Conservation (phyloP, 805 yeast species). For the Cyberlindnera euphorbiiphila region DNA sequence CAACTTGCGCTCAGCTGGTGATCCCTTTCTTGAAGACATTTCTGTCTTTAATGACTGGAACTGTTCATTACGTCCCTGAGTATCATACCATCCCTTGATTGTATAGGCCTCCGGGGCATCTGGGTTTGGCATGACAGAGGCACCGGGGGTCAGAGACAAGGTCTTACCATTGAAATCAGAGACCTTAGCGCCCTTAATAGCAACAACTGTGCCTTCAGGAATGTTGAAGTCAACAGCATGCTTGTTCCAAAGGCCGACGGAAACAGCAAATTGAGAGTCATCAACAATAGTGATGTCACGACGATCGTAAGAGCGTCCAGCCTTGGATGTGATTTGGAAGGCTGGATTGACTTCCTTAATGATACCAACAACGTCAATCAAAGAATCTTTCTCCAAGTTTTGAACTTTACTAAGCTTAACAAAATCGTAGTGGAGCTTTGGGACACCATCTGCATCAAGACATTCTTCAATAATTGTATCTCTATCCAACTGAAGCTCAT, state of each 20-base stretch:
- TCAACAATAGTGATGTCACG: conserved; percentile 88
- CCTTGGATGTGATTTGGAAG: conserved; percentile 77
- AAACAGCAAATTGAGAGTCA: conserved; percentile 69
- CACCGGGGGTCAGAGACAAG: conserved; percentile 74
- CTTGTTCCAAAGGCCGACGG: conserved; percentile 87
- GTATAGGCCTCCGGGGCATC: conserved; percentile 84
- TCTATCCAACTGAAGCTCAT: conserved; percentile 78
- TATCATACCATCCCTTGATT: conserved; percentile 93
- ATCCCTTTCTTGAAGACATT: conserved; percentile 35
- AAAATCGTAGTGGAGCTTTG: conserved; percentile 74
- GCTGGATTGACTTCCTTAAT: conserved; percentile 72
- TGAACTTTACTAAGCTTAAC: conserved; percentile 64
- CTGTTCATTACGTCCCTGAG: conserved; percentile 59
- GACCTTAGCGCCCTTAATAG: conserved; percentile 85
- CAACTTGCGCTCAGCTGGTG: conserved; percentile 56
- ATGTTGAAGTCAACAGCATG: conserved; percentile 73
- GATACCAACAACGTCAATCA: conserved; percentile 85
- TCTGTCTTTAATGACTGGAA: conserved; percentile 64
- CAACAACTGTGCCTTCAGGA: conserved; percentile 80
- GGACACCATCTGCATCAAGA: conserved; percentile 60
- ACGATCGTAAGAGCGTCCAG: conserved; percentile 90
- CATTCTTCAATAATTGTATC: conserved; percentile 75
- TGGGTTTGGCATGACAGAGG: conserved; percentile 75
- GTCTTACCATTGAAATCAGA: conserved; percentile 86
- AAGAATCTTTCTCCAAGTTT: conserved; percentile 62